phyloP scores from a whole-genome alignment of 768 basidiomycete genomes.

The Cubamyces sp. region DNA sequence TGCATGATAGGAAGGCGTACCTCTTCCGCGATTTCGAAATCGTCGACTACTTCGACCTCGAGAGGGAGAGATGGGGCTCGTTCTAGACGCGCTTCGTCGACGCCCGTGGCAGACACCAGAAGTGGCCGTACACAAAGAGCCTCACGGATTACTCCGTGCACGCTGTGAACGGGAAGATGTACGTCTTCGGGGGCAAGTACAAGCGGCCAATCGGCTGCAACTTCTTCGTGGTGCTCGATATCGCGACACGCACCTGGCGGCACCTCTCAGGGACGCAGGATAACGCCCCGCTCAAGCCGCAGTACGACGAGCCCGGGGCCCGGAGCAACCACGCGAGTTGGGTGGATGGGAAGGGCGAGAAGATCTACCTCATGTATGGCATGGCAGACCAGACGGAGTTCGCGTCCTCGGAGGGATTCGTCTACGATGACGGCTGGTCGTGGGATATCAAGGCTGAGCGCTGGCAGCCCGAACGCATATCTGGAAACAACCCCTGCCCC shows the following conservation, averaged over 20 bases:
- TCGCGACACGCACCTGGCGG: constrained; percentile 40
- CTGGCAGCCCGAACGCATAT: constrained; percentile 40
- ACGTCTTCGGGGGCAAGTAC: constrained; percentile 45
- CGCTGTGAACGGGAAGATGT: constrained; percentile 37
- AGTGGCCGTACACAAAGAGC: constrained; percentile 24
- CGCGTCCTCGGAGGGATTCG: constrained; percentile 27
- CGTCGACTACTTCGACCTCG: constrained; percentile 43
- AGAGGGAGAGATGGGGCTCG: constrained; percentile 38
- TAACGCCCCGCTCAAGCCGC: constrained; percentile 22
- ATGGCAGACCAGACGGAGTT: constrained; percentile 39
- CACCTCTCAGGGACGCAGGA: constrained; percentile 28
- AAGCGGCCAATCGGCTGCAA: constrained; percentile 40
- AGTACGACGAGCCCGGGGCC: constrained; percentile 37
- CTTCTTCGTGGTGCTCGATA: constrained; percentile 43
- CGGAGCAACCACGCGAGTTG: constrained; percentile 41
- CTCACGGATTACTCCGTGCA: constrained; percentile 25
- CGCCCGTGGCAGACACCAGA: neutral
- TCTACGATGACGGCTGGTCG: constrained; percentile 43
- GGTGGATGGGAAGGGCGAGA: constrained; percentile 35
- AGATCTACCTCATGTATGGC: constrained; percentile 42
- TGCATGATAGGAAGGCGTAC: constrained; percentile 40
- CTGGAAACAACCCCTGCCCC: constrained; percentile 40
- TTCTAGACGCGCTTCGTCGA: constrained; percentile 34
- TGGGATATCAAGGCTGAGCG: constrained; percentile 36
- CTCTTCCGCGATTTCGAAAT: constrained; percentile 39